phyloP scores from a whole-genome alignment of 257 asterid species.

The Rehmannia glutinosa region DNA sequence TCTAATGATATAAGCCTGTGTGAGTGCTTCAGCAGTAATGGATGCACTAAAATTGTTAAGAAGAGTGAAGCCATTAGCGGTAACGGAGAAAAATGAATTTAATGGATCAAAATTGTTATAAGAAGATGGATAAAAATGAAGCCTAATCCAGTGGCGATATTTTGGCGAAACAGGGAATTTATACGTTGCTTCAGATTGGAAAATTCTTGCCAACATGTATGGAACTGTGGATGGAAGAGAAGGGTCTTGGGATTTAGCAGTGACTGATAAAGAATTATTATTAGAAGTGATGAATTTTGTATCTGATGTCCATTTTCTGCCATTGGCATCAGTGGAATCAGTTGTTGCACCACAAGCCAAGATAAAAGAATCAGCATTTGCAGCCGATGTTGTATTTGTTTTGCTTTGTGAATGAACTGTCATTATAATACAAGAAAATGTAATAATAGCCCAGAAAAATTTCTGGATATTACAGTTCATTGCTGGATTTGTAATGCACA shows the following conservation, averaged over 20 bases:
- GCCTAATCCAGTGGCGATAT: constrained; percentile 57
- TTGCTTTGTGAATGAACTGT: constrained; percentile 23
- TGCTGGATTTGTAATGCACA: neutral
- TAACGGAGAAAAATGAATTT: constrained; percentile 42
- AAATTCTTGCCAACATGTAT: constrained; percentile 67
- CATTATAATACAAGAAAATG: constrained; percentile 17
- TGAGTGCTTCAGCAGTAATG: constrained; percentile 48
- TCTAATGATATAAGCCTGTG: constrained; percentile 53
- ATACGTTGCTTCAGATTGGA: constrained; percentile 41
- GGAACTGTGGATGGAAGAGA: constrained; percentile 63
- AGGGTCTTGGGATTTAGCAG: constrained; percentile 57
- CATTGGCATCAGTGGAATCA: constrained; percentile 36
- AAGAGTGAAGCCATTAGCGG: constrained; percentile 39
- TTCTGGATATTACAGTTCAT: constrained; percentile 22
- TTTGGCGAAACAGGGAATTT: constrained; percentile 34
- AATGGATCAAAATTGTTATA: constrained; percentile 29
- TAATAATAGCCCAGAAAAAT: constrained; percentile 18
- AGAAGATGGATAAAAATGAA: constrained; percentile 66
- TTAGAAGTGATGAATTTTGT: constrained; percentile 24
- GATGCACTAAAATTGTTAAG: constrained; percentile 63
- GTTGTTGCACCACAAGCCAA: constrained; percentile 56
- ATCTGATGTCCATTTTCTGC: constrained; percentile 57
- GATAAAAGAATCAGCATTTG: constrained; percentile 32
- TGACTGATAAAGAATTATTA: constrained; percentile 26
- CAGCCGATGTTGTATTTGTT: neutral